A percentile compares a stretch with the other conserved stretches of the same genome.
Evolutionary conservation across 225 moss, liverwort and hornwort species (phyloP).

Genomic region (Pleurozium schreberi): DNA sequence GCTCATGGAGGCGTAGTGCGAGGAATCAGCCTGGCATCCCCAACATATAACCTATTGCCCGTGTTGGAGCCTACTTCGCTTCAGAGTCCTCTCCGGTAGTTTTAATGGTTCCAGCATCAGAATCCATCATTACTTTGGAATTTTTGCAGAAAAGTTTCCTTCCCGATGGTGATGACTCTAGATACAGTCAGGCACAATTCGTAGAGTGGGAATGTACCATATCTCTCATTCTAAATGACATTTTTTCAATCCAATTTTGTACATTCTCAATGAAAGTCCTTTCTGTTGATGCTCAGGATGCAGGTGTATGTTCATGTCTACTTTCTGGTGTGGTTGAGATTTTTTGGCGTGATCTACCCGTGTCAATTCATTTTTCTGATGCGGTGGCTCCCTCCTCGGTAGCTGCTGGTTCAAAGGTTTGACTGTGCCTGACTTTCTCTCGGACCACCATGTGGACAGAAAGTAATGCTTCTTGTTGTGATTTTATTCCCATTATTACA

Average conservation of each 20-base stretch:
- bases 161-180: background rate
- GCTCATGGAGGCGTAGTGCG: slow-evolving; percentile 94
- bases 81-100: slow-evolving; percentile 26
- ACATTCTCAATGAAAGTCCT: background rate
- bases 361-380: background rate
- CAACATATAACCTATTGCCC: slow-evolving; percentile 69
- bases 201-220: slow-evolving; percentile 19
- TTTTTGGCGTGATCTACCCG: background rate
- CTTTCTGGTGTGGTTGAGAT: background rate
- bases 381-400: background rate
- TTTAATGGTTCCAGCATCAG: background rate
- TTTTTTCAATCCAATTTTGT: background rate
- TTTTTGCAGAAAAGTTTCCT: background rate
- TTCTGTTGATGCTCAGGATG: background rate
- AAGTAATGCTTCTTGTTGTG: background rate
- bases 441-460: background rate
- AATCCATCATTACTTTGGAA: background rate
- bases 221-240: slow-evolving; percentile 3
- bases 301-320: background rate
- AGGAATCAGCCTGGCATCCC: slow-evolving; percentile 80
- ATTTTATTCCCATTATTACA: background rate
- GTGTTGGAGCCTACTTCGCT: slow-evolving; percentile 44
- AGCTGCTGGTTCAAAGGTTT: background rate
- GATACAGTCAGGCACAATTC: background rate
- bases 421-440: background rate